Base-by-base conservation (phyloP, 257 asterid genomes). In the Linderniella brevidens region DNA sequence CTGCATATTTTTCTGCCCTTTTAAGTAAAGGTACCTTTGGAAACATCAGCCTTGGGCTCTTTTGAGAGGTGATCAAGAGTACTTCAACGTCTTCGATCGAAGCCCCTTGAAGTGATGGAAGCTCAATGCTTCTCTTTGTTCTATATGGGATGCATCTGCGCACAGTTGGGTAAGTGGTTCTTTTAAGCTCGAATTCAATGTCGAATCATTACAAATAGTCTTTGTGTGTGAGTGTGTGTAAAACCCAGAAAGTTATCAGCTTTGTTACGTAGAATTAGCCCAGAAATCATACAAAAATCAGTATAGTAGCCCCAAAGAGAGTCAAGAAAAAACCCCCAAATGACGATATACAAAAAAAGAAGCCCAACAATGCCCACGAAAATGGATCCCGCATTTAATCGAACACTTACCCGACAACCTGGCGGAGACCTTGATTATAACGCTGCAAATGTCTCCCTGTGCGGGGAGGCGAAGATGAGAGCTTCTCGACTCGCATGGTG, bases 371-470 rank as follows among this genome's bases (percentile, higher is more conserved):
- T 6, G 32, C 32, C 32, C 32, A 25, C 3, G 32, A 25, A 25
- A 25, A 25, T n/a, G n/a, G 32, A 25, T 25, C 32, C 32, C 32
- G 6, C 32, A 25, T 25, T 25, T 25, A 2, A 25, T 25, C 32
- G 32, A 41, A 63, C 35, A 63, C 86, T n/a, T 75, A 80, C 92
- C 92, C 92, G 53, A 80, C 92, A 67, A 80, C 92, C 51, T 66
- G 86, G 15, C 92, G 86, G 56, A 68, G 63, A 13, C 87, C 92
- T 55, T 74, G 65, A 53, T 74, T 80, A 38, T 69, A 80, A 5
- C 92, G 75, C 73, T 80, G 92, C 75, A 80, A 62, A 58, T 71
- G 78, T 52, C 92, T 67, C 6, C 92, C 92, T 0, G 84, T 68
- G 11, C 92, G 80, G 15, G 92, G 69, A 15, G 76, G 66, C 68